Evolutionary conservation across 2,329 filamentous ascomycete genomes (phyloP).

Genomic region (Trichoderma koningiopsis): DNA sequence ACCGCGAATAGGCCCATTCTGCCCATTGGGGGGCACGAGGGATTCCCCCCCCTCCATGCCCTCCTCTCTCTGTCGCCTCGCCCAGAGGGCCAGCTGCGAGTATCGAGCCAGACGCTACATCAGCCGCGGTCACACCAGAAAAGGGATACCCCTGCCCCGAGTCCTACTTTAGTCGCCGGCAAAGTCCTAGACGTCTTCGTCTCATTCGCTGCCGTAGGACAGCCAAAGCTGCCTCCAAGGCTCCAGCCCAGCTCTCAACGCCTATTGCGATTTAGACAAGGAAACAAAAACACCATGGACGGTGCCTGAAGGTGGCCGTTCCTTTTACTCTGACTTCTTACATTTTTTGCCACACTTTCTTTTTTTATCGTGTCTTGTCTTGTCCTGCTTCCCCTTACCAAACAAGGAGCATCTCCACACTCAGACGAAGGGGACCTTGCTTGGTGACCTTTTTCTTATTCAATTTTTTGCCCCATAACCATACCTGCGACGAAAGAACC

Average conservation of each 20-base stretch:
- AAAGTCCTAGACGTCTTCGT: slow-evolving; percentile 36
- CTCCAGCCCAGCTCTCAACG: slow-evolving; percentile 6
- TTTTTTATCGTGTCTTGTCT: background rate
- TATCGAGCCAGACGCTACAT: background rate
- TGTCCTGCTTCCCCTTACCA: background rate
- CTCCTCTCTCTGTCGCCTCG: slow-evolving; percentile 11
- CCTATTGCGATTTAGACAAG: slow-evolving; percentile 31
- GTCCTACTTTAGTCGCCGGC: slow-evolving; percentile 34
- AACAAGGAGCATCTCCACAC: slow-evolving; percentile 4
- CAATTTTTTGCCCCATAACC: background rate
- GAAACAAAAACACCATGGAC: slow-evolving; percentile 33
- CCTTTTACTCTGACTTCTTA: background rate
- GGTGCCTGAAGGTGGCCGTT: slow-evolving; percentile 23
- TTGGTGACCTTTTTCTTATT: background rate
- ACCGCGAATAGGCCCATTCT: slow-evolving; percentile 11
- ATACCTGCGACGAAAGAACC: background rate
- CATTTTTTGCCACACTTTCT: slow-evolving; percentile 7
- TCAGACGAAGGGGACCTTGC: background rate
- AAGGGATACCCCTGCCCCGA: slow-evolving; percentile 25
- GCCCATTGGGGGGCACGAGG: too few species aligned
- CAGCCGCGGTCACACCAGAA: slow-evolving; percentile 9
- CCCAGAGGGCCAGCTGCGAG: background rate
- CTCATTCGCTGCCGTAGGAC: slow-evolving; percentile 34
- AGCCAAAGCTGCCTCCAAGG: slow-evolving; percentile 35
- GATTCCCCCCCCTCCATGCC: background rate